phyloP scores from a whole-genome alignment of 1,139 yeast species.

The Suhomyces yuchorum region DNA sequence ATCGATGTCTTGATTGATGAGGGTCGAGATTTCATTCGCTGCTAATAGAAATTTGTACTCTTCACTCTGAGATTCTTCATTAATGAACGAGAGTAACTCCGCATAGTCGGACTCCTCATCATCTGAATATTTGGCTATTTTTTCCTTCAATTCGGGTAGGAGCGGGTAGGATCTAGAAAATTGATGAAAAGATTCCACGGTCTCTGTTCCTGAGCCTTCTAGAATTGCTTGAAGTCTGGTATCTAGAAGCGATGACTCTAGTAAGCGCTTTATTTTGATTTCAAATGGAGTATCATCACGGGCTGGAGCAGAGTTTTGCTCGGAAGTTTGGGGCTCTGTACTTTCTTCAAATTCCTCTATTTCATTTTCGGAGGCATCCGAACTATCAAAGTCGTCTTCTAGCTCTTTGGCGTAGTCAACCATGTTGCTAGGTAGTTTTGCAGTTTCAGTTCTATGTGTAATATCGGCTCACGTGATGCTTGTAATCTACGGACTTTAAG shows the following conservation, averaged over 20 bases:
- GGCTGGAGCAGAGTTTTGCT: neutral
- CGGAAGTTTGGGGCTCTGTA: neutral
- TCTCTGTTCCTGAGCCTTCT: slow-evolving; percentile 6
- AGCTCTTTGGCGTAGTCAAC: slow-evolving; percentile 9
- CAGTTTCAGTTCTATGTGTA: neutral
- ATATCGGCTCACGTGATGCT: neutral
- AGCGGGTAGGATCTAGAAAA: slow-evolving; percentile 30
- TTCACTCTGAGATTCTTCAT: slow-evolving; percentile 34
- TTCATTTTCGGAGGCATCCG: slow-evolving; percentile 2
- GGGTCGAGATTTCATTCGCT: slow-evolving; percentile 58
- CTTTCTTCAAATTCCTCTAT: neutral
- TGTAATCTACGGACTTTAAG: too few species aligned
- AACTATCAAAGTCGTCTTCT: slow-evolving; percentile 9
- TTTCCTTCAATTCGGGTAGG: slow-evolving; percentile 28
- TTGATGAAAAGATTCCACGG: slow-evolving; percentile 20
- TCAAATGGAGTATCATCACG: slow-evolving; percentile 4
- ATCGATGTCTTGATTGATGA: slow-evolving; percentile 58
- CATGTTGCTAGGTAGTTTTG: neutral
- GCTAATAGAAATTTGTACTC: slow-evolving; percentile 54
- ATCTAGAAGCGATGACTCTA: slow-evolving; percentile 6
- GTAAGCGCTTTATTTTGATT: slow-evolving; percentile 4
- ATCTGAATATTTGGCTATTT: slow-evolving; percentile 27
- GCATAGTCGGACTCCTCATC: slow-evolving; percentile 35
- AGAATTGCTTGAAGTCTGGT: slow-evolving; percentile 9
- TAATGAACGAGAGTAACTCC: slow-evolving; percentile 35